A percentile compares a stretch with the other conserved stretches of the same genome.
Evolutionary conservation across 768 basidiomycete genomes (phyloP).

Genomic region (Astraeus odoratus): DNA sequence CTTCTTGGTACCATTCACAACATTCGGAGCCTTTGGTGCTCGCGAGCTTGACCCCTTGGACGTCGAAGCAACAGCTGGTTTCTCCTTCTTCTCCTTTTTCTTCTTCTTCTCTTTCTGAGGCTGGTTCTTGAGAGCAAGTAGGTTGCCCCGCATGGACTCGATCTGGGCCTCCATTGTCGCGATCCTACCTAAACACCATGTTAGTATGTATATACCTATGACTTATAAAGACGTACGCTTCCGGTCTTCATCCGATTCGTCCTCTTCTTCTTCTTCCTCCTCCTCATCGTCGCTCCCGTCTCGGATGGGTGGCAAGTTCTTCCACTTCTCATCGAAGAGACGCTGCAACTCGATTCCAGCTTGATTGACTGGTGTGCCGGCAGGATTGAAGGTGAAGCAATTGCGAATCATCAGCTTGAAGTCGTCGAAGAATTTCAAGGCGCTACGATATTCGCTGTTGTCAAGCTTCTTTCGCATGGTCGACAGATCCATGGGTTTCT

Average conservation of each 20-base stretch:
- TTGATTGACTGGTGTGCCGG: conserved; percentile 78
- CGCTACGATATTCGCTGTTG: conserved; percentile 64
- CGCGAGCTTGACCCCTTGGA: conserved; percentile 52
- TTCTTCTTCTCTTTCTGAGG: conserved; percentile 63
- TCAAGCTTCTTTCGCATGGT: conserved; percentile 87
- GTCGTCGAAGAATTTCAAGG: conserved; percentile 80
- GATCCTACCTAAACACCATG: conserved; percentile 51
- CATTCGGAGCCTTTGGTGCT: conserved; percentile 34
- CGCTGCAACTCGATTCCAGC: conserved; percentile 82
- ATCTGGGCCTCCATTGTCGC: conserved; percentile 77
- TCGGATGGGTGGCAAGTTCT: conserved; percentile 56
- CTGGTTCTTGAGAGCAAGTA: conserved; percentile 53
- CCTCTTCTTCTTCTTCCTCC: conserved; percentile 54
- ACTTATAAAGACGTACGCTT: conserved; percentile 41
- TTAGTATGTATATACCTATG: conserved; percentile 7
- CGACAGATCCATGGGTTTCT: conserved; percentile 91
- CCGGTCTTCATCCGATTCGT: conserved; percentile 62
- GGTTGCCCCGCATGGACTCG: conserved; percentile 64
- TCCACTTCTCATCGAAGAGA: conserved; percentile 92
- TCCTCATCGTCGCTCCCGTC: conserved; percentile 54
- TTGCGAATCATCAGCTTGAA: conserved; percentile 94
- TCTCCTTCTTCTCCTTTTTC: conserved; percentile 62
- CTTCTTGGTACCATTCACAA: conserved; percentile 42
- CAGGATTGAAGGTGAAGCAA: conserved; percentile 88
- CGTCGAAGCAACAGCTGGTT: conserved; percentile 50